A percentile compares a stretch with the other conserved stretches of the same genome.
phyloP scores from a whole-genome alignment of 352 stramenopile genomes.

The Globisporangium canariense region DNA sequence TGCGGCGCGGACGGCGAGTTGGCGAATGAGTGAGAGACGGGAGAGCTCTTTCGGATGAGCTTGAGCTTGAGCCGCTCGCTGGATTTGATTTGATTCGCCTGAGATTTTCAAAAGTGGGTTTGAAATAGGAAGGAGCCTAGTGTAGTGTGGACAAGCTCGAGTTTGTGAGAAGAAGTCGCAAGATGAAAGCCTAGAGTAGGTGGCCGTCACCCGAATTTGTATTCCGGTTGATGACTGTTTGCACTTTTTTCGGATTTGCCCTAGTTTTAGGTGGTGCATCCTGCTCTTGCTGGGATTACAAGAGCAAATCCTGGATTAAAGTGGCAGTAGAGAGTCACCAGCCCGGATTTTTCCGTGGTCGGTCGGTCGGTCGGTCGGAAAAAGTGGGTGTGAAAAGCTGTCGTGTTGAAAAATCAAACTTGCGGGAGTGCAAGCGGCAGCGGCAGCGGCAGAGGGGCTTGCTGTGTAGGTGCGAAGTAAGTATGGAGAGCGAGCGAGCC shows the following conservation, averaged over 20 bases:
- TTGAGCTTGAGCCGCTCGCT: background rate
- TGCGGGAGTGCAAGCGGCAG: too few species aligned
- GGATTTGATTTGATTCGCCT: conserved; percentile 9
- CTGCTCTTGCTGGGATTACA: too few species aligned
- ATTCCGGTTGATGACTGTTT: background rate
- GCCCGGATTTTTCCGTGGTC: conserved; percentile 1
- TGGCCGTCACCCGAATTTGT: background rate
- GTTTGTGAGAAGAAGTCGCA: background rate
- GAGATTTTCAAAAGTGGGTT: background rate
- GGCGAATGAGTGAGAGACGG: background rate
- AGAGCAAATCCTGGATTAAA: background rate
- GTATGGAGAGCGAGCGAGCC: too few species aligned
- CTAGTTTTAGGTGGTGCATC: too few species aligned
- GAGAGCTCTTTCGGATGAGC: conserved; percentile 1
- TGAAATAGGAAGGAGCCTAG: too few species aligned
- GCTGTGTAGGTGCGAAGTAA: too few species aligned
- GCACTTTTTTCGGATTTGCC: too few species aligned
- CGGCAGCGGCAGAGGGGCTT: too few species aligned
- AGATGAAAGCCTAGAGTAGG: background rate
- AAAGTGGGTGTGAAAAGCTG: conserved; percentile 1
- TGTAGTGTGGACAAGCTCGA: too few species aligned
- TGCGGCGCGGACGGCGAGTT: background rate
- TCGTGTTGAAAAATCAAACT: too few species aligned
- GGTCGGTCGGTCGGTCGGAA: background rate
- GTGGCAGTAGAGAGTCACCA: background rate